Base-by-base conservation (phyloP, 2,329 filamentous ascomycete species). In the Colletotrichum liaoningense region DNA sequence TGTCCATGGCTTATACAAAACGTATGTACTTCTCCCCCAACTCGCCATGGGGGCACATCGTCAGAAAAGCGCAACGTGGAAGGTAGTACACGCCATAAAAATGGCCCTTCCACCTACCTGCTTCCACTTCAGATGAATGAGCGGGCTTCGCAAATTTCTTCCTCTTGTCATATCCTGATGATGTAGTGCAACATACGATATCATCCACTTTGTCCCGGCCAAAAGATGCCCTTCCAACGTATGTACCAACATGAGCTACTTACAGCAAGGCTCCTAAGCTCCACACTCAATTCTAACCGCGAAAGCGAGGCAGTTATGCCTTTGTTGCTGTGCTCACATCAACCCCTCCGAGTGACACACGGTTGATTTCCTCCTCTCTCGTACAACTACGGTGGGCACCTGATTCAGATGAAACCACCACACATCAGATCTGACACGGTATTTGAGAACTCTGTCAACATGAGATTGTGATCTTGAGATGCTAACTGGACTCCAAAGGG, bases 351-450 rank as follows among this genome's bases (percentile, higher is more conserved):
- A 72, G 52, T 69, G 65, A 69, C 54, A 69, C 58, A 35, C 19
- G 42, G 42, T 22, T 11, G 19, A 35, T 26, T 55, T 58, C 33
- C 24, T 12, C 24, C 58, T 35, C n/a, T 35, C 54, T 46, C 16
- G 19, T 42, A 64, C 59, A 11, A 16, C 30, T 3, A 33, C 12
- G 12, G n/a, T 26, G 56, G 49, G 5, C 5, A 26, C 28, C 24
- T 22, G 52, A 38, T 69, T 72, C 66, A 52, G 66, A 72, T 69
- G 54, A 72, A 72, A 72, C 66, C 38, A 64, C 19, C 30, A 22
- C 33, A 33, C 52, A 26, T 57, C 11, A 38, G 59, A 64, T 54
- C 30, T 64, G 66, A 72, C 59, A 69, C 66, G 42, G 22, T 54
- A 59, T 28, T 16, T 60, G 16, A 35, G 54, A 72, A 72, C 59